Conservation (phyloP, 192 early-diverging fungal genomes). For the Haplosporangium gracile region DNA sequence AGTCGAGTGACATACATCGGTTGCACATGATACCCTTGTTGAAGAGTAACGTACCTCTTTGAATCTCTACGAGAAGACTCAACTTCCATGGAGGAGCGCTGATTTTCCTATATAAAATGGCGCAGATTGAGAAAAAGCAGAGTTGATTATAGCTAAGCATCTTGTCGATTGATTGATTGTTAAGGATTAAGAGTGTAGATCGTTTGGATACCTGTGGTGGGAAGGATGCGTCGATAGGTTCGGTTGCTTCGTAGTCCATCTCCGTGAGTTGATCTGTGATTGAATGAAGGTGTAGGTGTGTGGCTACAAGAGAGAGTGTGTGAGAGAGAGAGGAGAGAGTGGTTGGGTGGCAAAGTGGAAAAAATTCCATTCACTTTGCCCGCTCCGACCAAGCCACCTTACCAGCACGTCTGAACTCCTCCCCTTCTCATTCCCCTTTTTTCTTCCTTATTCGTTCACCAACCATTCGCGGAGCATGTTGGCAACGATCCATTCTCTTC, state of each 20-base stretch:
- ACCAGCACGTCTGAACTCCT: not conserved
- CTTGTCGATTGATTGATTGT: not conserved
- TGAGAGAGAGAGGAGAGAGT: too few species aligned
- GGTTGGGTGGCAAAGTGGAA: too few species aligned
- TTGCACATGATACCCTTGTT: not conserved
- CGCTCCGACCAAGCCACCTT: too few species aligned
- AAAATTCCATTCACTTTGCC: too few species aligned
- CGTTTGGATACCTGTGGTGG: conserved; percentile 63
- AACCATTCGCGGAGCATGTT: conserved; percentile 16
- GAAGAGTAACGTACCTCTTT: conserved; percentile 29
- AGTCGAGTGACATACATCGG: not conserved
- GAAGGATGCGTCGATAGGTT: conserved; percentile 74
- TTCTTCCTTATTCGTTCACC: not conserved
- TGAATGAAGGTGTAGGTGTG: not conserved
- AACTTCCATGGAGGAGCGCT: conserved; percentile 27
- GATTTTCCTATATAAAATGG: conserved; percentile 32
- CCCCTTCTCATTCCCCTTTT: not conserved
- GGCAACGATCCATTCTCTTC: conserved; percentile 2
- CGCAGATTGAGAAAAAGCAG: conserved; percentile 2
- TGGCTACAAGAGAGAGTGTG: too few species aligned
- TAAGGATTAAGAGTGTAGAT: not conserved
- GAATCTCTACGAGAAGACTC: conserved; percentile 32
- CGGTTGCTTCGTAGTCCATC: conserved; percentile 60
- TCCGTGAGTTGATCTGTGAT: not conserved
- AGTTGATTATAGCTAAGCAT: not conserved